Evolutionary conservation across 495 filamentous ascomycete species (phyloP).

Genomic region (Penicilliopsis zonata): DNA sequence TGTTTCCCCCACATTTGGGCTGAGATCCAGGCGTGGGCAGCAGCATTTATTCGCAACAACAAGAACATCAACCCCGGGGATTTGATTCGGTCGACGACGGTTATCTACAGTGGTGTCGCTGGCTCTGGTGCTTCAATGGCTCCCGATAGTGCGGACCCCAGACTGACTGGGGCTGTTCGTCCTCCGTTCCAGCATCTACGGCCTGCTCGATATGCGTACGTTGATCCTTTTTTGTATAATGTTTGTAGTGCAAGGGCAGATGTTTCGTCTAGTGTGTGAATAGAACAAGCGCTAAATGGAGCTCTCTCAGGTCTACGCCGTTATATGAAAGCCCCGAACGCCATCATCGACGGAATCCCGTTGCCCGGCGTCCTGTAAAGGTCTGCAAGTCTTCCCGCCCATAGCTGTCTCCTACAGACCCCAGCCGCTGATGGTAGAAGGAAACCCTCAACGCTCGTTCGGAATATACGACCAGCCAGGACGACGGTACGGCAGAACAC

Average conservation of each 20-base stretch:
- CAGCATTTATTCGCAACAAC: no score
- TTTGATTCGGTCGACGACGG: no score
- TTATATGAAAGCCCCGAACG: slow-evolving; percentile 56
- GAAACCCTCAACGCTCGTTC: slow-evolving; percentile 89
- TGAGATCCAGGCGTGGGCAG: no score
- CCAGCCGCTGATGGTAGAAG: slow-evolving; percentile 28
- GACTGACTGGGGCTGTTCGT: not conserved
- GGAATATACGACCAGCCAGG: slow-evolving; percentile 74
- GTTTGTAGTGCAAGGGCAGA: not conserved
- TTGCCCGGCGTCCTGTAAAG: slow-evolving; percentile 61
- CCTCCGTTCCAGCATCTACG: slow-evolving; percentile 7
- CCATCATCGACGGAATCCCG: slow-evolving; percentile 64
- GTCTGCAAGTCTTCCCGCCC: slow-evolving; percentile 20
- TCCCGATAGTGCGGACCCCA: slow-evolving; percentile 7
- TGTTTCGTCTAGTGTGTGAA: not conserved
- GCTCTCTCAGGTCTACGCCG: slow-evolving; percentile 30
- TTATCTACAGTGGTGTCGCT: no score
- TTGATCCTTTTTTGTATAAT: slow-evolving; percentile 5
- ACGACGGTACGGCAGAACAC: slow-evolving; percentile 66
- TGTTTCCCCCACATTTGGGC: no score
- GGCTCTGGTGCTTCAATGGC: slow-evolving; percentile 12
- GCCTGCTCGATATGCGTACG: slow-evolving; percentile 27
- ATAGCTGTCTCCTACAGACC: not conserved
- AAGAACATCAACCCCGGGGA: no score
- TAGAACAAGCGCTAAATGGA: not conserved